These are phyloP conservation scores for Leccinum disarticulatum DNA, from an alignment of 768 basidiomycete species.

Conservation along the genomic window DNA sequence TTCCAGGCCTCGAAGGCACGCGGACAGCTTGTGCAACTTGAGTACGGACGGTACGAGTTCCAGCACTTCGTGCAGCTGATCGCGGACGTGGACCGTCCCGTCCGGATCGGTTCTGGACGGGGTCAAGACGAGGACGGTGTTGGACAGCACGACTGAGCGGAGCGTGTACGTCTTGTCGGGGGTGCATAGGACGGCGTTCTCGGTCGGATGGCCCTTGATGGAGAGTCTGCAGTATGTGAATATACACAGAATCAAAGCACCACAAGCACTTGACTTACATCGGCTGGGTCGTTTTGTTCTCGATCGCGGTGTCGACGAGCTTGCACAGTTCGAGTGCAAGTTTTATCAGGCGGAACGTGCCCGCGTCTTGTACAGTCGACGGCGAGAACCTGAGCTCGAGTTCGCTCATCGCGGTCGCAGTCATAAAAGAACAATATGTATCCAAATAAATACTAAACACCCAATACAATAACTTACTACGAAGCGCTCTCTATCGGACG, in stretches of 20 bases:
- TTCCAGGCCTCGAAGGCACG: conserved; percentile 59
- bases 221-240: conserved; percentile 45
- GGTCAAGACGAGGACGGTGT: conserved; percentile 77
- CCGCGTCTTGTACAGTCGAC: conserved; percentile 45
- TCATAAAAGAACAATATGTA: too few relatives aligned
- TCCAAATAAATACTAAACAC: too few relatives aligned
- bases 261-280: conserved; percentile 7
- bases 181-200: conserved; percentile 92
- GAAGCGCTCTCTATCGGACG: conserved; percentile 37
- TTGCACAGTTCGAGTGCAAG: conserved; percentile 67
- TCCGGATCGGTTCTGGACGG: conserved; percentile 38
- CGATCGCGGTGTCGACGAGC: conserved; percentile 54
- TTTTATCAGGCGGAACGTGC: conserved; percentile 69
- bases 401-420: conserved; percentile 18
- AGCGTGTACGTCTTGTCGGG: conserved; percentile 74
- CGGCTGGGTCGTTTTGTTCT: conserved; percentile 33
- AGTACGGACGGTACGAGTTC: conserved; percentile 82
- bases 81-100: conserved; percentile 65
- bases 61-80: conserved; percentile 79
- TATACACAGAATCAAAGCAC: neutral
- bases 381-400: conserved; percentile 53
- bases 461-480: neutral
- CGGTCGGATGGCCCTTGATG: conserved; percentile 78
- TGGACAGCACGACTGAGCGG: conserved; percentile 86
- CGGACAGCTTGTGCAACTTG: conserved; percentile 63